A percentile compares a stretch with the other conserved stretches of the same genome.
Evolutionary conservation across 345 rosid species (phyloP).

Genomic region (Acer campestre): DNA sequence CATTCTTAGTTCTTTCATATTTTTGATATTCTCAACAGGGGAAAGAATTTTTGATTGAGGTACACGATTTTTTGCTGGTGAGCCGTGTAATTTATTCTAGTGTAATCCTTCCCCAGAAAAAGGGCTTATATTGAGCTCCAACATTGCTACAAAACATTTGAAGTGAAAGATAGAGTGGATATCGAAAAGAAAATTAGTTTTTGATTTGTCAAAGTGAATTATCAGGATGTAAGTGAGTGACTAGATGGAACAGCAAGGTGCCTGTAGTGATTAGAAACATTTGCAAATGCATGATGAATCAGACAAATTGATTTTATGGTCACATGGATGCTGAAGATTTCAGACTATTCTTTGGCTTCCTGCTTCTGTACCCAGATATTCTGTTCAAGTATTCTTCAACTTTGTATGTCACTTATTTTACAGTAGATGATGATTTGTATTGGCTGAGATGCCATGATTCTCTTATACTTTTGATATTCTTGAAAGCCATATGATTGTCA

Average conservation of each 20-base stretch:
- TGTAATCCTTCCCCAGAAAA: background rate
- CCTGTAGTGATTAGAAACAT: background rate
- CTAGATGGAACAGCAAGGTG: background rate
- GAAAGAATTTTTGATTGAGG: slow-evolving; percentile 93
- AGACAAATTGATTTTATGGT: background rate
- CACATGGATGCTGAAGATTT: background rate
- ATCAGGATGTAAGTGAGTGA: background rate
- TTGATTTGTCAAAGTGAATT: background rate
- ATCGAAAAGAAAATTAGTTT: slow-evolving; percentile 3
- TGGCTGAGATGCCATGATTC: background rate
- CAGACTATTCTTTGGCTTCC: background rate
- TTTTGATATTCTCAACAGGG: slow-evolving; percentile 81
- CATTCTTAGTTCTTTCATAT: slow-evolving; percentile 73
- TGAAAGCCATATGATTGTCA: background rate
- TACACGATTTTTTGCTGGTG: background rate
- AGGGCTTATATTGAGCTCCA: slow-evolving; percentile 9
- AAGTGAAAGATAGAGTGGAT: slow-evolving; percentile 8
- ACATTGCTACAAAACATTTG: slow-evolving; percentile 9
- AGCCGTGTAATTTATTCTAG: background rate
- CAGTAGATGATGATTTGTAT: background rate
- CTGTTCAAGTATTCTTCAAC: background rate
- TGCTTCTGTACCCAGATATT: background rate
- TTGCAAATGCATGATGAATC: background rate
- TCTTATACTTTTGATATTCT: background rate
- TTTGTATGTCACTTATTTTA: background rate